These are phyloP conservation scores for Endoconidiophora laricicola DNA, from an alignment of 2,329 filamentous ascomycete species.

Conservation along the genomic window DNA sequence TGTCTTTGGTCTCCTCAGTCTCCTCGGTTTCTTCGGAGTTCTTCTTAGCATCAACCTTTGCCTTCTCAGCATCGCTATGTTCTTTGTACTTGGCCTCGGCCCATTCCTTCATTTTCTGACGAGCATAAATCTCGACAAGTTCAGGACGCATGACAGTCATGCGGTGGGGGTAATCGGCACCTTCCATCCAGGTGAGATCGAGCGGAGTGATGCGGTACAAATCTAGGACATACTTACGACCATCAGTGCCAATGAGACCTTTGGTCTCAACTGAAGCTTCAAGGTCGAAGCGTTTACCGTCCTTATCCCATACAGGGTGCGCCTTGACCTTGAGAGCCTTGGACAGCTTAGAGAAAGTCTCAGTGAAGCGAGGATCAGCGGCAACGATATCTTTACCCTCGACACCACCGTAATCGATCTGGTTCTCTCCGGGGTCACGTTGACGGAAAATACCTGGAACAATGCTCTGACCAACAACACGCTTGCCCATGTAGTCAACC, in stretches of 20 bases:
- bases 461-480: conserved; percentile 93
- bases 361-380: conserved; percentile 68
- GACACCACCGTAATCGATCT: conserved; percentile 96
- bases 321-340: conserved; percentile 83
- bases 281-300: conserved; percentile 72
- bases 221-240: conserved; percentile 92
- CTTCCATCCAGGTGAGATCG: conserved; percentile 78
- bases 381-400: conserved; percentile 94
- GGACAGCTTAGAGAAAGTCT: conserved; percentile 78
- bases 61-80: conserved; percentile 20
- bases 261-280: conserved; percentile 97
- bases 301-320: conserved; percentile 96
- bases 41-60: conserved; percentile 17
- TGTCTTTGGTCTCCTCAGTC: conserved; percentile 16
- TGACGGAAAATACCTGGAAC: conserved; percentile 99
- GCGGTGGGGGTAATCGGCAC: conserved; percentile 65
- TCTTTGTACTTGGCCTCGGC: conserved; percentile 49
- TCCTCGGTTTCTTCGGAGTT: conserved; percentile 19
- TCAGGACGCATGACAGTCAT: conserved; percentile 92
- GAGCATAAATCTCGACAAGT: conserved; percentile 71
- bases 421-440: conserved; percentile 89
- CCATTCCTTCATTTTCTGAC: conserved; percentile 76
- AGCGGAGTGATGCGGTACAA: conserved; percentile 87
- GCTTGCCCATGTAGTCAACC: conserved; percentile 91
- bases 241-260: conserved; percentile 90